Evolutionary conservation across 129 eudicot species (phyloP), one percentile per base, ranked within the genome.

Genomic region (Erigeron canadensis): DNA sequence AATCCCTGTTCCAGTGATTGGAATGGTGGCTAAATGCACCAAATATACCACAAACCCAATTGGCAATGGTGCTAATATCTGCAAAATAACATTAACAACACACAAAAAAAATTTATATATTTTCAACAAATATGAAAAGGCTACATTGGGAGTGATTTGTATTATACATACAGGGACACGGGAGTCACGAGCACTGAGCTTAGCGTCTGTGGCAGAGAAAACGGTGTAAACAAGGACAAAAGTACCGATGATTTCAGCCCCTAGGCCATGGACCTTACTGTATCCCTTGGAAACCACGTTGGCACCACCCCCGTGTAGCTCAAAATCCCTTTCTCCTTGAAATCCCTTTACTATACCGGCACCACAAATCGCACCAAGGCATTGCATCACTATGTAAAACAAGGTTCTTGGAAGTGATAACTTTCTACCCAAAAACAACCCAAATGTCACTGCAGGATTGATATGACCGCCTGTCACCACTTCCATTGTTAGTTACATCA

Each of bases 141-240:
- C 45, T 39, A 51, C 10, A 6, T 51, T 51, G 4, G 4, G 55
- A 18, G 45, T 16, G 21, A 69, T 62, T 12, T 54, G 12, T 34
- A 5, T 62, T 28, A 34, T 11, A 65, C 93, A 38, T 81, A 90
- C 96, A 15, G 96, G 96, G 47, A 90, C 96, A 43, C 75, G 96
- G 21, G 96, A 90, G 79, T 90, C 96, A 19, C 94, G 78, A 8
- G 96, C 96, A 72, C 84, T 90, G 50, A 89, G 80, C 67, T 90
- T 90, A 81, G 96, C 93, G 10, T 89, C 90, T 51, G 96, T 86
- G 73, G 96, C 96, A 2, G 96, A 89, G 76, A 88, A 88, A 16
- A 88, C 95, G 44, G 88, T 84, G 87, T 87, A 87, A 68, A 84
- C 94, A 45, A 87, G 89, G 38, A 87, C 79, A 40, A 84, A 87